Evolutionary conservation across 345 rosid genomes (phyloP), one percentile per base, ranked within the genome.

Genomic region (Toxicodendron radicans): DNA sequence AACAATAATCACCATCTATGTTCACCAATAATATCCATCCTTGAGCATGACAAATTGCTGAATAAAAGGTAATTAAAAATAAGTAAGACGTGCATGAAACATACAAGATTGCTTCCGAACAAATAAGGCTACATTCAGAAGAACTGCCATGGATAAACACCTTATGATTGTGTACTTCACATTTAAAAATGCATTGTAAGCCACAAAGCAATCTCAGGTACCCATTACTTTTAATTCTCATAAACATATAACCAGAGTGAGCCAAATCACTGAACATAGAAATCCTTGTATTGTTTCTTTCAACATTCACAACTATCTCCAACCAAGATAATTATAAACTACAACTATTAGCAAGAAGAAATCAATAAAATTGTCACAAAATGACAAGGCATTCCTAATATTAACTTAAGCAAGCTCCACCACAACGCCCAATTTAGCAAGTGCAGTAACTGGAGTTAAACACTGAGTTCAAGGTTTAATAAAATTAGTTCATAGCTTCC

Each of bases 1-100:
- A 67, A 76, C 11, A 66, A 66, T 52, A 68, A 66, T 70, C 58
- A 74, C 23, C 46, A 67, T 60, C 20, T 41, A 51, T 56, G 53
- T 52, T 32, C 59, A 66, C 43, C 43, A 18, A 48, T 52, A 48
- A 51, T 46, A 57, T 49, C 16, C 38, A 70, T 24, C 24, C n/a
- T 32, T 11, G 4, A 45, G 30, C 17, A 27, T 8, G 46, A 57
- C 38, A 23, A 30, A 1, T 43, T 12, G 35, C 35, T 54, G 33
- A 58, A 75, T 8, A 35, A 45, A 52, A 30, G 58, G 23, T 27
- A n/a, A 66, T 11, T 23, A 10, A 41, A 59, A 73, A 27, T 38
- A 30, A 20, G 53, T 45, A 24, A 27, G 57, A 38, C 6, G n/a
- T 13, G n/a, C 68, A 49, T 68, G 59, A 75, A 21, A 67, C 41